Base-by-base conservation (phyloP, 208 protist genomes). In the Wallacemonas rigidus region DNA sequence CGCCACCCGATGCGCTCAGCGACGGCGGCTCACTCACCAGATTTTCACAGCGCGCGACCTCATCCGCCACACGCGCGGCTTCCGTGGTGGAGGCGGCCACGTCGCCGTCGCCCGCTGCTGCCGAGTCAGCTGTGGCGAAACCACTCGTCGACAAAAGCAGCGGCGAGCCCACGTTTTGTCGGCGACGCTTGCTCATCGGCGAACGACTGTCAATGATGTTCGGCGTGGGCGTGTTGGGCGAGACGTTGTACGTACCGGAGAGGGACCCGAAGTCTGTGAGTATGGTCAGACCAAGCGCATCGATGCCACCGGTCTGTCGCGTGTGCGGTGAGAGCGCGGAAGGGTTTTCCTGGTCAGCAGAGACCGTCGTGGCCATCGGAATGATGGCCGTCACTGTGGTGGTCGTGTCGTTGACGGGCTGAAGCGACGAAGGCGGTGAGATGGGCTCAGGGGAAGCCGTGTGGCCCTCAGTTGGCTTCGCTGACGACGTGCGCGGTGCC, bases 211-310 rank as follows among this genome's bases (percentile, higher is more conserved):
- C 60, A 6, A 65, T 4, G n/a, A 65, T 15, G n/a, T 50, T 65
- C 40, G 60, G 60, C 60, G 60, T 65, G n/a, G 60, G 60, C 40
- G 60, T 65, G 43, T 65, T 65, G 6, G 60, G 60, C 38, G 60
- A 65, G 60, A 65, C 60, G 43, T 53, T 53, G 60, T 38, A 65
- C 40, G 60, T 65, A 5, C 60, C 60, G 4, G 60, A 65, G 15
- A 65, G 41, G n/a, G 60, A 65, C 14, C 60, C 60, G 1, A 65
- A 53, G 40, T 65, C 60, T 6, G 9, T 62, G 56, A 44, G 26
- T 0, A 41, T 41, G 7, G 35, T 62, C 26, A 62, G 4, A 8
- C 56, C 8, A 4, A 50, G 14, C 1, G 56, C 14, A 4, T 62
- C 56, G 26, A 35, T 35, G 60, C 60, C 60, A 48, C 60, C 50